Percentiles rank a stretch among this genome's conserved stretches.
Evolutionary conservation across 148 eudicot species (phyloP).

Genomic region (Simmondsia chinensis): DNA sequence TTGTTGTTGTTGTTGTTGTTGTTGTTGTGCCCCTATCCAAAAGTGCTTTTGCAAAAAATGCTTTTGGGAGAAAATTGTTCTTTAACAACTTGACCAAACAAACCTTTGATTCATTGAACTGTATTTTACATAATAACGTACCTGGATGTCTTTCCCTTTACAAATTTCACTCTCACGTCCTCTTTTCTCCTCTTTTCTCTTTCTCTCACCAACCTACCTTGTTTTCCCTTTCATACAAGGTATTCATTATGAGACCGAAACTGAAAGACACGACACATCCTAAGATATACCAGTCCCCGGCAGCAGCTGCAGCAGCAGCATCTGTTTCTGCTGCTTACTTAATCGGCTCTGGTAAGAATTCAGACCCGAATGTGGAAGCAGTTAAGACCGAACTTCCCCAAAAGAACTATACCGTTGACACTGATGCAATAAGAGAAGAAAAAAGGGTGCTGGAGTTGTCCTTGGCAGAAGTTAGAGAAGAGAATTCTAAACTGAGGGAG

Average conservation of each 20-base stretch:
- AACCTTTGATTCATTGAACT: no score
- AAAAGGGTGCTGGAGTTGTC: conserved; percentile 54
- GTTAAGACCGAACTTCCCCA: conserved; percentile 21
- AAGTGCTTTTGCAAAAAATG: no score
- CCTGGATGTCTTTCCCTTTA: no score
- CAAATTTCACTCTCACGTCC: no score
- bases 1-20: no score
- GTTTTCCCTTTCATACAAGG: conserved; percentile 29
- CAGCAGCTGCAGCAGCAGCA: conserved; percentile 97
- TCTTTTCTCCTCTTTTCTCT: not conserved
- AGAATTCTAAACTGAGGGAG: conserved; percentile 50
- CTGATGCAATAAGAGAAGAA: conserved; percentile 31
- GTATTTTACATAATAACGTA: no score
- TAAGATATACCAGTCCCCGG: conserved; percentile 80
- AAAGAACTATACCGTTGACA: conserved; percentile 23
- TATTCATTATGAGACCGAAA: conserved; percentile 77
- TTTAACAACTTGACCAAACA: no score
- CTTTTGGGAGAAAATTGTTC: no score
- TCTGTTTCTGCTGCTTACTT: conserved; percentile 93
- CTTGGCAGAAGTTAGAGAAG: conserved; percentile 44
- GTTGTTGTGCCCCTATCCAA: no score
- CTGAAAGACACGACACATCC: conserved; percentile 51
- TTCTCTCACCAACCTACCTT: not conserved
- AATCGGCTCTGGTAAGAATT: conserved; percentile 37
- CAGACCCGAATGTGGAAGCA: conserved; percentile 22